Conservation (phyloP, 140 eudicot species). For the Cichorium intybus region DNA sequence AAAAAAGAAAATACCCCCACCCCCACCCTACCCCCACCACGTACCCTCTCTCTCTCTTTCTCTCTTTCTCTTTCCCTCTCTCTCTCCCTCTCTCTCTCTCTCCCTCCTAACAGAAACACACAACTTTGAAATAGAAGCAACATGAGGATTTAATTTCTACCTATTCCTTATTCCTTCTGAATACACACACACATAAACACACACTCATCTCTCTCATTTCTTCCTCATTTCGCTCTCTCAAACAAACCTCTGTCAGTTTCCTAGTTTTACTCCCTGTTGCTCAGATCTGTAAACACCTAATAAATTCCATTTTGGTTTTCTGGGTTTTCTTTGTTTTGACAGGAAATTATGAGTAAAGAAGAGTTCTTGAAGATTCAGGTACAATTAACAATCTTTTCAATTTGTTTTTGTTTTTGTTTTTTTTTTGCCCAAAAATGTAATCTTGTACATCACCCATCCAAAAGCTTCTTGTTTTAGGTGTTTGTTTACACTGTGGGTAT, state of each 20-base stretch:
- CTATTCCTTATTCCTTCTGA: conserved; percentile 42
- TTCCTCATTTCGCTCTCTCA: background rate
- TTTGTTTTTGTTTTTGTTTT: no score
- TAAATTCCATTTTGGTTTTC: conserved; percentile 1
- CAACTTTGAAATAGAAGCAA: conserved; percentile 59
- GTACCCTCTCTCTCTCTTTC: no score
- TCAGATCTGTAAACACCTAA: conserved; percentile 37
- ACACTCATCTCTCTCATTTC: background rate
- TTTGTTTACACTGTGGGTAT: conserved; percentile 47
- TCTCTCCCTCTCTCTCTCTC: no score
- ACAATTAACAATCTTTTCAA: background rate
- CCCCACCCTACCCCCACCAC: no score
- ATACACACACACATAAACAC: conserved; percentile 1
- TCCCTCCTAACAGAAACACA: no score
- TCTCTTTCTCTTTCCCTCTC: no score
- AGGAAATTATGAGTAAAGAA: conserved; percentile 72
- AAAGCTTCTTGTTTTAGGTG: conserved; percentile 39
- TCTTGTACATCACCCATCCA: background rate
- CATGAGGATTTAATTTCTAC: conserved; percentile 50
- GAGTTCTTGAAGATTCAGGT: conserved; percentile 94
- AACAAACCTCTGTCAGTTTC: conserved; percentile 2
- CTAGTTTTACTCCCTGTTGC: background rate
- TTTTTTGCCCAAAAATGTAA: background rate
- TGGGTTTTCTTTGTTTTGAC: background rate
- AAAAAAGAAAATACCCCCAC: no score